Evolutionary conservation across 768 basidiomycete genomes (phyloP).

Genomic region (Trametes cinnabarina): DNA sequence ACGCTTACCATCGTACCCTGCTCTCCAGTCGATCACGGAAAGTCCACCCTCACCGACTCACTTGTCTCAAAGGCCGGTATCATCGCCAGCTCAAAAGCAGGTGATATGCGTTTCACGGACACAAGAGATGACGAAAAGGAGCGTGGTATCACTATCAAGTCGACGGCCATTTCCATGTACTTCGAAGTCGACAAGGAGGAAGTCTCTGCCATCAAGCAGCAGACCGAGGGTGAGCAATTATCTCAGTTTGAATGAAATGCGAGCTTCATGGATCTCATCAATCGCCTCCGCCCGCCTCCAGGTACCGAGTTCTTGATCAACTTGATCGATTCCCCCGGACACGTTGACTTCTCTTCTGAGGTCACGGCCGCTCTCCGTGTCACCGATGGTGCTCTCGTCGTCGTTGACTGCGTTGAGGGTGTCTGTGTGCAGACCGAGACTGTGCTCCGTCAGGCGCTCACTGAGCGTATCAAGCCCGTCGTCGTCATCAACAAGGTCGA

Average conservation of each 20-base stretch:
- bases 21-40: constrained; percentile 93
- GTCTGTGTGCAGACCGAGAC: constrained; percentile 99
- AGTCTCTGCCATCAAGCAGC: constrained; percentile 81
- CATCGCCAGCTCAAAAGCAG: constrained; percentile 91
- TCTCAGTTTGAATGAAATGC: background rate
- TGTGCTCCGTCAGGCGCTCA: constrained; percentile 93
- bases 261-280: constrained; percentile 9
- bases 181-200: constrained; percentile 95
- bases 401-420: constrained; percentile 99
- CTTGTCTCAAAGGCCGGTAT: constrained; percentile 99
- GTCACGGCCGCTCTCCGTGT: constrained; percentile 99
- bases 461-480: constrained; percentile 99
- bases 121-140: constrained; percentile 98
- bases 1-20: background rate
- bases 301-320: constrained; percentile 99
- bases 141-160: constrained; percentile 99
- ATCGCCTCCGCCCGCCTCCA: constrained; percentile 26
- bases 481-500: constrained; percentile 99
- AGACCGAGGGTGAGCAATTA: constrained; percentile 72
- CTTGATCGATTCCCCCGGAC: constrained; percentile 98
- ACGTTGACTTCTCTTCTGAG: constrained; percentile 99
- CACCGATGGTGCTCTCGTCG: constrained; percentile 98
- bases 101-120: constrained; percentile 96
- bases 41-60: constrained; percentile 98
- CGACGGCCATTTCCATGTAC: constrained; percentile 99